Percentiles rank a stretch among this genome's conserved stretches.
phyloP scores from a whole-genome alignment of 2,329 filamentous ascomycete species.

The Pezicula rhizophila region DNA sequence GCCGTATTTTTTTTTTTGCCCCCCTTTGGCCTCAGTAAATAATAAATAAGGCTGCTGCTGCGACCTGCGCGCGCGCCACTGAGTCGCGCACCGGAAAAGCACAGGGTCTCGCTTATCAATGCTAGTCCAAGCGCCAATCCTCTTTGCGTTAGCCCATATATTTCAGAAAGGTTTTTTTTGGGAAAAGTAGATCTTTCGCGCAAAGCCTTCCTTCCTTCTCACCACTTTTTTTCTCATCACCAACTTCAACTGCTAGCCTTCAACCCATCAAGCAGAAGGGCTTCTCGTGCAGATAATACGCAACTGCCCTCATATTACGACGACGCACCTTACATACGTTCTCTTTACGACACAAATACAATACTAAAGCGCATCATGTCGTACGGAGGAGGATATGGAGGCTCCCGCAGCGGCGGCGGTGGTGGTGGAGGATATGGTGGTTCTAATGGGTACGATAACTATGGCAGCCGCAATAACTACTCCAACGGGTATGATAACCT shows the following conservation, averaged over 20 bases:
- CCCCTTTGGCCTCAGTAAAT: too few species aligned
- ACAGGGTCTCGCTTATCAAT: neutral
- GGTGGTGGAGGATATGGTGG: slow-evolving; percentile 32
- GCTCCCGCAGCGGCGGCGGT: slow-evolving; percentile 40
- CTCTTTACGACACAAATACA: slow-evolving; percentile 10
- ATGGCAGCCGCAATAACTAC: slow-evolving; percentile 38
- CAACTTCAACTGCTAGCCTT: slow-evolving; percentile 11
- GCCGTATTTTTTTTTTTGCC: too few species aligned
- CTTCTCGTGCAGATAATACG: slow-evolving; percentile 6
- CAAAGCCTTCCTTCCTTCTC: slow-evolving; percentile 11
- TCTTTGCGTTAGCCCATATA: neutral
- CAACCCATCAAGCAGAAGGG: slow-evolving; percentile 17
- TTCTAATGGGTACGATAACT: slow-evolving; percentile 48
- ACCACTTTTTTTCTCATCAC: slow-evolving; percentile 4
- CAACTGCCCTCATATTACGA: slow-evolving; percentile 7
- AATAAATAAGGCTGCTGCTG: too few species aligned
- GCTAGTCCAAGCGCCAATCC: neutral
- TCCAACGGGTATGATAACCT: slow-evolving; percentile 41
- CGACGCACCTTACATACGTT: slow-evolving; percentile 5
- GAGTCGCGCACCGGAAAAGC: neutral
- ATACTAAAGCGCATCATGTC: slow-evolving; percentile 50
- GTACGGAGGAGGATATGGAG: slow-evolving; percentile 52
- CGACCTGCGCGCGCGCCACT: neutral
- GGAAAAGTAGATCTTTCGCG: slow-evolving; percentile 7
- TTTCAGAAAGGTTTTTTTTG: neutral